Evolutionary conservation across 2,329 filamentous ascomycete species (phyloP).

Genomic region (Microascus cirrosus): DNA sequence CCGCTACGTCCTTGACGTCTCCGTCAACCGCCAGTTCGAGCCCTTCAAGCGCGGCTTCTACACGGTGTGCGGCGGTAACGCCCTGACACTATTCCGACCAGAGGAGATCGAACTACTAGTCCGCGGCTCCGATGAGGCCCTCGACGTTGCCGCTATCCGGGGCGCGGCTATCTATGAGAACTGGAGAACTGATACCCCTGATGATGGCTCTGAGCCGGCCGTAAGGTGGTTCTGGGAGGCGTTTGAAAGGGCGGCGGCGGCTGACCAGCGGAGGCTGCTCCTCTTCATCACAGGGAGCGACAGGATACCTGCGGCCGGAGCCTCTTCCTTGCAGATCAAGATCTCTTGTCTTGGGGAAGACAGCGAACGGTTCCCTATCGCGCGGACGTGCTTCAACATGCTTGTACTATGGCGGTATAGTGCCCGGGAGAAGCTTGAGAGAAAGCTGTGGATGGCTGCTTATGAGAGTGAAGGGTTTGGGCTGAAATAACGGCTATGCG

Average conservation of each 20-base stretch:
- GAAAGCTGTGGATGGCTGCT: slow-evolving; percentile 75
- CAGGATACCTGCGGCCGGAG: slow-evolving; percentile 78
- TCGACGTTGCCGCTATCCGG: slow-evolving; percentile 66
- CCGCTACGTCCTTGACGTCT: slow-evolving; percentile 65
- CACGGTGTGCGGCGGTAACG: slow-evolving; percentile 81
- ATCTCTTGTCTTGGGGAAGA: slow-evolving; percentile 68
- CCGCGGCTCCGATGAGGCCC: slow-evolving; percentile 69
- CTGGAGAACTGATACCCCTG: slow-evolving; percentile 49
- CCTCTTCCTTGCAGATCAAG: slow-evolving; percentile 66
- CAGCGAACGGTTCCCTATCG: slow-evolving; percentile 64
- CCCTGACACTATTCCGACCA: slow-evolving; percentile 73
- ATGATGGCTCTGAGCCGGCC: slow-evolving; percentile 49
- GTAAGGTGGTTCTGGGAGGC: slow-evolving; percentile 84
- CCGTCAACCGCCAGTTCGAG: slow-evolving; percentile 75
- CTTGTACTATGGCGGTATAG: slow-evolving; percentile 65
- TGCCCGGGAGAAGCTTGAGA: slow-evolving; percentile 55
- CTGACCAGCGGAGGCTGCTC: slow-evolving; percentile 66
- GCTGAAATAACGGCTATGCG: slow-evolving; percentile 49
- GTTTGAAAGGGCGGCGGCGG: slow-evolving; percentile 53
- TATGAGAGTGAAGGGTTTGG: slow-evolving; percentile 86
- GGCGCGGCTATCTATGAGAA: slow-evolving; percentile 75
- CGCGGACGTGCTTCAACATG: slow-evolving; percentile 85
- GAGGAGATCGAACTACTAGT: slow-evolving; percentile 88
- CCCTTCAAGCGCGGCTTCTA: slow-evolving; percentile 93
- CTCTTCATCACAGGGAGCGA: slow-evolving; percentile 87